These are phyloP conservation scores for Phyllosticta citribraziliensis DNA, from an alignment of 2,329 filamentous ascomycete genomes.

Conservation along the genomic window DNA sequence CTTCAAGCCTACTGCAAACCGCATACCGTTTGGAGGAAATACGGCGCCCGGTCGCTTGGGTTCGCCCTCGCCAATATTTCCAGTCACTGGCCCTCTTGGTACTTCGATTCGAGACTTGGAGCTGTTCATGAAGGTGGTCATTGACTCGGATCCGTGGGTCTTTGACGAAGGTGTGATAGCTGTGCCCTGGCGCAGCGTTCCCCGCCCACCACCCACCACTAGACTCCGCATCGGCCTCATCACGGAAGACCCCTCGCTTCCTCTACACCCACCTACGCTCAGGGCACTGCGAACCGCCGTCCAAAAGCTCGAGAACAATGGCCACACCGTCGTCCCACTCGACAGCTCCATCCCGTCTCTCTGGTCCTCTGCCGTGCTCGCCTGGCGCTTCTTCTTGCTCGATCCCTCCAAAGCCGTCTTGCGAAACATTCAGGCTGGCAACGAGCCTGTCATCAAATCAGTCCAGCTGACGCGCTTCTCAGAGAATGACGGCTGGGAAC, in stretches of 20 bases:
- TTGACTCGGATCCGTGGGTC: constrained; percentile 34
- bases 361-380: constrained; percentile 24
- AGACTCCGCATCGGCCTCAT: constrained; percentile 9
- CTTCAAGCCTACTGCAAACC: constrained; percentile 34
- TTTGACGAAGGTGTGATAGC: constrained; percentile 35
- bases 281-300: constrained; percentile 36
- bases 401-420: constrained; percentile 26
- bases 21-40: constrained; percentile 33
- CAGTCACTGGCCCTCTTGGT: constrained; percentile 36
- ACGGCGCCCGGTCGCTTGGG: constrained; percentile 5
- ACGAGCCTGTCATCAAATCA: constrained; percentile 37
- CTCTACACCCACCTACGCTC: constrained; percentile 17
- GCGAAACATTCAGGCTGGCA: constrained; percentile 25
- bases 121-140: constrained; percentile 33
- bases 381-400: constrained; percentile 34
- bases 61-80: constrained; percentile 20
- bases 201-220: constrained; percentile 1
- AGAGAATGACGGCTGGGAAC: constrained; percentile 22
- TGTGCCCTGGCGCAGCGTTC: constrained; percentile 36
- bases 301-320: constrained; percentile 29
- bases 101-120: constrained; percentile 32
- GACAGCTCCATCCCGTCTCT: constrained; percentile 13
- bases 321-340: constrained; percentile 22
- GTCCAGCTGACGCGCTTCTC: constrained; percentile 25
- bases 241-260: constrained; percentile 31